Percentiles rank a stretch among this genome's conserved stretches.
Conservation (phyloP, 148 eudicot species). For the Cornus suecica region DNA sequence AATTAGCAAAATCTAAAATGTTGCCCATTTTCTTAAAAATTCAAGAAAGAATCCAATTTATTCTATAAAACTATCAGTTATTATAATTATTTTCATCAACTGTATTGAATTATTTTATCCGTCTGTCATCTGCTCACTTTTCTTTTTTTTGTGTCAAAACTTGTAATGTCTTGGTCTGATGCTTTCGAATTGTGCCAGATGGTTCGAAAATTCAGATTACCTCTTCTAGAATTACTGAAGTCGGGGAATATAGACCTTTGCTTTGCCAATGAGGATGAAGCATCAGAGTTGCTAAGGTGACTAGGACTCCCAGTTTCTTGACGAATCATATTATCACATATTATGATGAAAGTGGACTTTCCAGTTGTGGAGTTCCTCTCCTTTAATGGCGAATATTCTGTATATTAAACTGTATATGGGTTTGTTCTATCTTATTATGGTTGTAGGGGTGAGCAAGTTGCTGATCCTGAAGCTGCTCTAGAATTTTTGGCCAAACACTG, state of each 20-base stretch:
- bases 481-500: conserved; percentile 74
- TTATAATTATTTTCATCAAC: background rate
- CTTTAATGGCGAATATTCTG: background rate
- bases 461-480: conserved; percentile 76
- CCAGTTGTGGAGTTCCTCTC: background rate
- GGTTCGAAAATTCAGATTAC: conserved; percentile 64
- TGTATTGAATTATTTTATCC: background rate
- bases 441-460: conserved; percentile 56
- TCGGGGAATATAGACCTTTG: conserved; percentile 89
- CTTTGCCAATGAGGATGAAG: conserved; percentile 99
- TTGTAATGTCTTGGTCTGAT: background rate
- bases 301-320: background rate
- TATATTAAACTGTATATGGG: background rate
- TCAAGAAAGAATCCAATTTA: background rate
- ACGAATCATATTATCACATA: background rate
- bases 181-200: conserved; percentile 42
- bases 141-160: background rate
- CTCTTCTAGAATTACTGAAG: conserved; percentile 68
- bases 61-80: background rate
- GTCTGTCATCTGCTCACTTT: background rate
- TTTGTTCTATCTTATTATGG: conserved; percentile 3
- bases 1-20: no score
- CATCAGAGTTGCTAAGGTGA: conserved; percentile 80
- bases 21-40: background rate
- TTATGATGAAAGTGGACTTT: background rate